These are phyloP conservation scores for Fusarium marasasianum DNA, from an alignment of 2,329 filamentous ascomycete genomes.

Conservation along the genomic window DNA sequence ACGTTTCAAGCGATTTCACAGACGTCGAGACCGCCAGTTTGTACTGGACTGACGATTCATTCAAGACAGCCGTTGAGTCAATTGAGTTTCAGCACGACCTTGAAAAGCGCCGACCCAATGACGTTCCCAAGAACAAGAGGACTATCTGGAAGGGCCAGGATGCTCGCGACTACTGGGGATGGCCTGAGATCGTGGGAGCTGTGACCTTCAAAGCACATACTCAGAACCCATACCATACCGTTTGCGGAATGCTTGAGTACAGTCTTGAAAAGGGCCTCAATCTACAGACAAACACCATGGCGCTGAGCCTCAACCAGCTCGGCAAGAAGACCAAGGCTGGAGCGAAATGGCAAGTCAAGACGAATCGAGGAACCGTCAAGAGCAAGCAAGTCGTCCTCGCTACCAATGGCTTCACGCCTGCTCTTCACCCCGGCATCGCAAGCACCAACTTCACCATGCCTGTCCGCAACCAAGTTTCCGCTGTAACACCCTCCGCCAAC, in stretches of 20 bases:
- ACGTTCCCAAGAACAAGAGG: constrained; percentile 21
- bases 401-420: constrained; percentile 21
- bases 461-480: constrained; percentile 12
- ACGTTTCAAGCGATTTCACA: constrained; percentile 24
- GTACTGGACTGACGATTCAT: constrained; percentile 24
- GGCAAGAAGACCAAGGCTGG: constrained; percentile 1
- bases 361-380: constrained; percentile 14
- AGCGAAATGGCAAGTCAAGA: constrained; percentile 18
- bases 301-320: constrained; percentile 8
- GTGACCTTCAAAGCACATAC: constrained; percentile 26
- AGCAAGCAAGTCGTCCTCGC: constrained; percentile 21
- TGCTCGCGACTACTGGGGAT: constrained; percentile 17
- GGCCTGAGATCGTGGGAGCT: constrained; percentile 12
- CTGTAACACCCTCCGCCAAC: neutral
- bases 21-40: constrained; percentile 17
- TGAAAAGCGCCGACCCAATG: constrained; percentile 9
- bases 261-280: constrained; percentile 13
- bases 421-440: constrained; percentile 11
- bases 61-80: constrained; percentile 9
- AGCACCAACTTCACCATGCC: constrained; percentile 27
- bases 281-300: constrained; percentile 24
- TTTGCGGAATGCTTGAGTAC: constrained; percentile 20
- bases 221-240: constrained; percentile 18
- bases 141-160: constrained; percentile 10
- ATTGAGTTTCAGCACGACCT: constrained; percentile 15